Percentiles rank a stretch among this genome's conserved stretches.
phyloP scores from a whole-genome alignment of 306 rosid genomes.

The Cicer cuneatum region DNA sequence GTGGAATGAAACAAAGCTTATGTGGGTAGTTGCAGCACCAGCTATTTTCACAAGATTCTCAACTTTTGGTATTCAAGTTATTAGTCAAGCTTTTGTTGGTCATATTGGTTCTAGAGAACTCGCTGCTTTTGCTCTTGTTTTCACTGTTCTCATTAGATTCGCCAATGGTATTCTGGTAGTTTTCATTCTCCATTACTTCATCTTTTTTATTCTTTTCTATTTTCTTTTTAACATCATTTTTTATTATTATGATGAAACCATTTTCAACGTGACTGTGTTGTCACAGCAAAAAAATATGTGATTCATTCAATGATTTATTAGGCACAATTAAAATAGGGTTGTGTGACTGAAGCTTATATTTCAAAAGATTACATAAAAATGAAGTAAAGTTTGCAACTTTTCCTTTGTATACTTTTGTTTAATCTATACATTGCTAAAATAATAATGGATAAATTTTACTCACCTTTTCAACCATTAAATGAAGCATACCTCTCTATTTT shows the following conservation, averaged over 20 bases:
- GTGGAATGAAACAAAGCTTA: slow-evolving; percentile 51
- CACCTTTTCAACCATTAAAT: too few relatives aligned
- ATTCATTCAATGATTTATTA: too few relatives aligned
- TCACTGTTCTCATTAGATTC: slow-evolving; percentile 57
- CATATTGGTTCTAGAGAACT: slow-evolving; percentile 57
- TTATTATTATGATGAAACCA: neutral
- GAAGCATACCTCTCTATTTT: too few relatives aligned
- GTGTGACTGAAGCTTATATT: neutral
- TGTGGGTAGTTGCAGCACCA: slow-evolving; percentile 68
- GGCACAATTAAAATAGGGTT: neutral
- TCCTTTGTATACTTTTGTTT: neutral
- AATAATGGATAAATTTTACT: neutral
- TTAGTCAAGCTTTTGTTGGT: slow-evolving; percentile 61
- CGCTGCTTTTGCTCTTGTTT: slow-evolving; percentile 61
- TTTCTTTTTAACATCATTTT: neutral
- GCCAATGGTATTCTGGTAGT: slow-evolving; percentile 61
- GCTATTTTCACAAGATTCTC: slow-evolving; percentile 56
- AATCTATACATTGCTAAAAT: neutral
- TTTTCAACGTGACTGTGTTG: neutral
- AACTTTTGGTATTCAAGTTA: slow-evolving; percentile 58
- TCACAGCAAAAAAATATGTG: neutral
- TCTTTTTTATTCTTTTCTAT: neutral
- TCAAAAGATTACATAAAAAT: neutral
- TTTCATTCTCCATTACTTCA: neutral
- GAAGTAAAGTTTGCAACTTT: slow-evolving; percentile 26